These are phyloP conservation scores for Yamadazyma diospyri DNA, from an alignment of 1,139 yeast genomes.

Conservation along the genomic window DNA sequence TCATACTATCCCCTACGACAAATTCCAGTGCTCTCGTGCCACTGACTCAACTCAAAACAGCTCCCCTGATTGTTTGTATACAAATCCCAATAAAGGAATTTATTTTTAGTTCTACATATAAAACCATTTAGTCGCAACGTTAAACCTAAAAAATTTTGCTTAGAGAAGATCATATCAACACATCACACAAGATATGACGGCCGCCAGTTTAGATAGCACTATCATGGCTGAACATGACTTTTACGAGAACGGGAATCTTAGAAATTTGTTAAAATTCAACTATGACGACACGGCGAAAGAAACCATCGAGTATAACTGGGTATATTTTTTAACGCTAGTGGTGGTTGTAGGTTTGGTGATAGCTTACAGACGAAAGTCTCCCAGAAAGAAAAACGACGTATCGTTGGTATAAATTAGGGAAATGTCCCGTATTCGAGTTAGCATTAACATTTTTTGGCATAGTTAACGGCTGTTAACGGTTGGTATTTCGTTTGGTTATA, in stretches of 20 bases:
- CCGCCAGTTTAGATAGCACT: slow-evolving; percentile 10
- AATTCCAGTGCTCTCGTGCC: too few species aligned
- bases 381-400: not conserved
- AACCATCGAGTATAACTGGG: not conserved
- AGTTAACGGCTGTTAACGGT: not conserved
- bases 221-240: slow-evolving; percentile 15
- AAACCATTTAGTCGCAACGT: not conserved
- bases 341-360: not conserved
- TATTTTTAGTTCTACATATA: slow-evolving; percentile 1
- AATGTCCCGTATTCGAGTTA: too few species aligned
- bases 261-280: slow-evolving; percentile 14
- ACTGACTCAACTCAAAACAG: too few species aligned
- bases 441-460: too few species aligned
- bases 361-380: not conserved
- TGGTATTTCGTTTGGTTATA: not conserved
- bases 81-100: too few species aligned
- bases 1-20: too few species aligned
- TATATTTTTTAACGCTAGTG: not conserved
- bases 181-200: too few species aligned
- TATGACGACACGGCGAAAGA: slow-evolving; percentile 9
- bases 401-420: not conserved
- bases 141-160: not conserved
- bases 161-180: too few species aligned
- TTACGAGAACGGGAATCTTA: slow-evolving; percentile 16
- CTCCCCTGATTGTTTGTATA: too few species aligned